Evolutionary conservation across 1,284 basidiomycete species (phyloP), one percentile per base, ranked within the genome.

Genomic region (Psilocybe mexicana): DNA sequence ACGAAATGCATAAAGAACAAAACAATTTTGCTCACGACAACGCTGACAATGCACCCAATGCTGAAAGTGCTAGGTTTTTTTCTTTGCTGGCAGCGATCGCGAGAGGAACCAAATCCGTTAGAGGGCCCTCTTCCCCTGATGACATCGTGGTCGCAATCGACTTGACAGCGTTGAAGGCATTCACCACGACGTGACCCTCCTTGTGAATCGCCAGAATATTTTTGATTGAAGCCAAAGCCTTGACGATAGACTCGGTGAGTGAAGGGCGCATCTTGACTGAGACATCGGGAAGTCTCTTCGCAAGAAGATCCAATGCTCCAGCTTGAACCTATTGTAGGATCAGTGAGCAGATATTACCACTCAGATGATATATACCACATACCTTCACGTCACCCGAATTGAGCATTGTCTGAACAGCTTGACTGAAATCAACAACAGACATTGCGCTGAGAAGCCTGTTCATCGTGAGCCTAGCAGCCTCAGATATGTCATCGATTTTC

Each of bases 291-390:
- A 96, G 73, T 26, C 92, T 84, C 42, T 86, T 81, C 6, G 80
- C 76, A 24, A 96, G 72, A 3, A 94, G 76, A 40, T 82, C 79
- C 30, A 93, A 74, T n/a, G 85, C 85, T 38, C 83, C 87, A 5
- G 70, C 67, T 68, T 87, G 82, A 24, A 87, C 74, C 89, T 92
- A 49, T 4, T 45, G 55, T 44, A 35, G 18, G 18, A 18, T 18
- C 18, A 18, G 18, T 18, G 18, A 18, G 18, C 18, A 18, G 18
- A 18, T 18, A 18, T 18, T 12, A 44, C 35, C 43, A 30, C 33
- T 18, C 35, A 53, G n/a, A 24, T 4, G 3, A 23, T 23, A 5
- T n/a, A 60, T 12, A 36, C 35, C 12, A 14, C 65, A 48, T 59
- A 86, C 86, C 63, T 73, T 73, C 43, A 65, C 53, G 50, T 87